phyloP scores from a whole-genome alignment of 352 stramenopile species.

The Saprolegnia parasitica region DNA sequence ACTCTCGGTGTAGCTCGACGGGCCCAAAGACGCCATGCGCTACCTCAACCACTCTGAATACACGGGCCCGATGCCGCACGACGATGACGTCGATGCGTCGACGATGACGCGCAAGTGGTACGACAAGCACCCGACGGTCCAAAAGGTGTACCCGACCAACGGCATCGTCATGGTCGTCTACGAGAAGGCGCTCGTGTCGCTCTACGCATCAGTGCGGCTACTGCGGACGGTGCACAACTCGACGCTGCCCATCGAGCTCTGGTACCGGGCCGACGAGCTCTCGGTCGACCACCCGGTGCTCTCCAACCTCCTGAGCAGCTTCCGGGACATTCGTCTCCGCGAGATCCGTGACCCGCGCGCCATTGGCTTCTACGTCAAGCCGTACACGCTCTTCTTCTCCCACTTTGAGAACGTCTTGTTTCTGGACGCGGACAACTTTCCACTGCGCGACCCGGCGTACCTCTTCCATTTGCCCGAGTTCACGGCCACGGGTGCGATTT shows the following conservation, averaged over 20 bases:
- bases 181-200: constrained; percentile 45
- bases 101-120: constrained; percentile 7
- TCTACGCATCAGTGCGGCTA: constrained; percentile 38
- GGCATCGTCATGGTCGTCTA: constrained; percentile 59
- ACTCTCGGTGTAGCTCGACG: neutral
- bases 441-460: constrained; percentile 51
- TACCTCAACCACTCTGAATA: neutral
- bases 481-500: constrained; percentile 32
- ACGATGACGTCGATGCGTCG: neutral
- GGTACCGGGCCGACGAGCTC: constrained; percentile 37
- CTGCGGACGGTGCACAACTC: constrained; percentile 36
- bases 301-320: constrained; percentile 30
- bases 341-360: constrained; percentile 43
- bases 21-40: neutral
- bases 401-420: constrained; percentile 54
- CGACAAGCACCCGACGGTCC: neutral
- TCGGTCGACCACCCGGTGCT: constrained; percentile 31
- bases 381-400: constrained; percentile 49
- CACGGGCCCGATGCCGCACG: neutral
- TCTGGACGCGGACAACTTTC: constrained; percentile 58
- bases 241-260: constrained; percentile 48
- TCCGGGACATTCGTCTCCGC: constrained; percentile 41
- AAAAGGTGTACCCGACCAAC: constrained; percentile 4
- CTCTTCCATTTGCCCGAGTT: constrained; percentile 36
- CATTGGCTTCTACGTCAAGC: constrained; percentile 52